Percentiles rank a stretch among this genome's conserved stretches.
Conservation (phyloP, 163 green algal genomes). For the Coccomyxa subellipsoidea region DNA sequence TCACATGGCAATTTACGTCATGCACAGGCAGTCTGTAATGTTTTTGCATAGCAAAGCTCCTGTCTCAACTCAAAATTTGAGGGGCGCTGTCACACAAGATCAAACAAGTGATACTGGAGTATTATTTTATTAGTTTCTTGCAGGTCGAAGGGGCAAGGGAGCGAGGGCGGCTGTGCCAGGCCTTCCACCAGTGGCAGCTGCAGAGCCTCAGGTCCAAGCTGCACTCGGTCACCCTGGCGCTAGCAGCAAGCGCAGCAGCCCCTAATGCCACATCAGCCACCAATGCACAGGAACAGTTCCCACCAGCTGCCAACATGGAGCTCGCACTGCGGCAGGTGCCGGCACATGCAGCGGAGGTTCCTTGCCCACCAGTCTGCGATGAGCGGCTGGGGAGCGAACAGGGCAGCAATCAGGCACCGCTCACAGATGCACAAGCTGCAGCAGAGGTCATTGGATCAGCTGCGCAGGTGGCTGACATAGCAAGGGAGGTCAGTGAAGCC, state of each 20-base stretch:
- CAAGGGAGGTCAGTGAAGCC: not conserved
- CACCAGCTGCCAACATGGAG: not conserved
- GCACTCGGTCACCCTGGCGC: not conserved
- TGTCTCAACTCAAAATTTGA: too few relatives aligned
- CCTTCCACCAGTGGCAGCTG: not conserved
- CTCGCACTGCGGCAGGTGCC: too few relatives aligned
- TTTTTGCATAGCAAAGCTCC: not conserved
- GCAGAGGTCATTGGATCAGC: not conserved
- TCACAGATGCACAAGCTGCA: not conserved
- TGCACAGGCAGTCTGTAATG: not conserved
- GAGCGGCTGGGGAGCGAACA: too few relatives aligned
- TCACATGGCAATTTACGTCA: too few relatives aligned
- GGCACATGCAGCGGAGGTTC: too few relatives aligned
- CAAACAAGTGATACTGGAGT: too few relatives aligned
- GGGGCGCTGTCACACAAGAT: too few relatives aligned
- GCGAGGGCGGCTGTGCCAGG: not conserved
- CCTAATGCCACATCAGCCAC: not conserved
- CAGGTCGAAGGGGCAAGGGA: not conserved
- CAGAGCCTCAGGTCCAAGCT: not conserved
- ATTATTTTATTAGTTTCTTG: too few relatives aligned
- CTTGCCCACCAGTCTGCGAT: too few relatives aligned
- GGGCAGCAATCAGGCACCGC: too few relatives aligned
- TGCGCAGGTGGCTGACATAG: not conserved
- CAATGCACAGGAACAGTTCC: not conserved
- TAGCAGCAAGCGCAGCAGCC: not conserved